phyloP scores from a whole-genome alignment of 345 rosid genomes.

The Raphanus sativus region DNA sequence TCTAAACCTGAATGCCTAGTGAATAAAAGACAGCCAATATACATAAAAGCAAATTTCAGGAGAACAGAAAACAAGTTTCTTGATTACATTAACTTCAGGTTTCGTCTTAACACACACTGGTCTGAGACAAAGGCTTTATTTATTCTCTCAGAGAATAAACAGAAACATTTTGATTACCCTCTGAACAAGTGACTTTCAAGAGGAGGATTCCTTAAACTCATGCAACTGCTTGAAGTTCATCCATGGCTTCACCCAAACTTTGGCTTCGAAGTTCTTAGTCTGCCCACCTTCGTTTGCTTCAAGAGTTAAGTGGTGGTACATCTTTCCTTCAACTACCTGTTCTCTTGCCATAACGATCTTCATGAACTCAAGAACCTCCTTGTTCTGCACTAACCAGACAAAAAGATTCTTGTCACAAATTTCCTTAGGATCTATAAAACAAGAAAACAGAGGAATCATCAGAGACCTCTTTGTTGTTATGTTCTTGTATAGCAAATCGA shows the following conservation, averaged over 20 bases:
- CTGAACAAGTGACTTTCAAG: background rate
- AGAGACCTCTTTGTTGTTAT: conserved; percentile 53
- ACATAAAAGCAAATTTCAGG: background rate
- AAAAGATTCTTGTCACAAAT: background rate
- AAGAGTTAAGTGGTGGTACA: conserved; percentile 59
- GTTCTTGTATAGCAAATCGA: conserved; percentile 62
- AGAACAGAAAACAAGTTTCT: conserved; percentile 14
- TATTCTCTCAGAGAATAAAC: background rate
- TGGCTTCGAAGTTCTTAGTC: conserved; percentile 66
- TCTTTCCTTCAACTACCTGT: conserved; percentile 55
- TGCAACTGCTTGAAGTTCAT: conserved; percentile 68
- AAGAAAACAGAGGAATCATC: conserved; percentile 9
- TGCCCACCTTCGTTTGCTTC: conserved; percentile 61
- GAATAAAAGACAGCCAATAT: background rate
- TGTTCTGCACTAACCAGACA: conserved; percentile 24
- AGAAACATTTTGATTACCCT: background rate
- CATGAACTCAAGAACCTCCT: conserved; percentile 51
- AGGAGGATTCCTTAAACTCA: conserved; percentile 56
- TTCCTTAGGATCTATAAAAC: background rate
- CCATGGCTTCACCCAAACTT: conserved; percentile 90
- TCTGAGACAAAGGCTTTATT: background rate
- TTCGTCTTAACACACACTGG: background rate
- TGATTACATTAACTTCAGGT: conserved; percentile 10
- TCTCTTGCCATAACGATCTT: conserved; percentile 66
- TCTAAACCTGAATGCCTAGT: background rate